phyloP scores from a whole-genome alignment of 2,329 filamentous ascomycete species.

The Trichoderma guizhouense region DNA sequence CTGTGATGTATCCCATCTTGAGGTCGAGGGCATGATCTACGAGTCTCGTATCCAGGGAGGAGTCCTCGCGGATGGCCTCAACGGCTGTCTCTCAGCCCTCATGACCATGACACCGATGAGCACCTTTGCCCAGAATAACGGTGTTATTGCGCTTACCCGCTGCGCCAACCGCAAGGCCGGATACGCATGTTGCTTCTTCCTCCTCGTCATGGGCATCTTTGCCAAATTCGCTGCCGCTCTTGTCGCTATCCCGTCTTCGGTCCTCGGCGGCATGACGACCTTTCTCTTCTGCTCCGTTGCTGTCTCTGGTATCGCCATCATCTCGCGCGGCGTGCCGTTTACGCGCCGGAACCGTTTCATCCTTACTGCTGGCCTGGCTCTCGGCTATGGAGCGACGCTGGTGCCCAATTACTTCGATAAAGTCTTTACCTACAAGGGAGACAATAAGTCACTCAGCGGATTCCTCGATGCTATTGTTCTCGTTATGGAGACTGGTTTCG shows the following conservation, averaged over 20 bases:
- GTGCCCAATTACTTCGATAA: conserved; percentile 64
- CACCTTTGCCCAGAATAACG: conserved; percentile 81
- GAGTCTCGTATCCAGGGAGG: conserved; percentile 78
- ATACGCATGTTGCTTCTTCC: conserved; percentile 72
- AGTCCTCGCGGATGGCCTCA: conserved; percentile 72
- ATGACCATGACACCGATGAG: conserved; percentile 79
- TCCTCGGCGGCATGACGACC: conserved; percentile 71
- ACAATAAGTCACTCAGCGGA: conserved; percentile 64
- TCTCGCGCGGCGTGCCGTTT: conserved; percentile 65
- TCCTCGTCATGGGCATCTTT: conserved; percentile 77
- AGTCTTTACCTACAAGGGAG: conserved; percentile 69
- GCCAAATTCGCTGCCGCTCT: conserved; percentile 79
- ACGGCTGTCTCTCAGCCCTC: conserved; percentile 70
- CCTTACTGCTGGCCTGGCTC: conserved; percentile 67
- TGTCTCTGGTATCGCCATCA: conserved; percentile 73
- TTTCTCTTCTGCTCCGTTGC: conserved; percentile 77
- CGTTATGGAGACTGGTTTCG: conserved; percentile 72
- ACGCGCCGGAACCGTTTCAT: conserved; percentile 81
- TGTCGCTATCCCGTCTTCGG: conserved; percentile 67
- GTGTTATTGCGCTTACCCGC: conserved; percentile 75
- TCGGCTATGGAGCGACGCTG: conserved; percentile 69
- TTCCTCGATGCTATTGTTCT: conserved; percentile 73
- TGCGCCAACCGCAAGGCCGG: conserved; percentile 80
- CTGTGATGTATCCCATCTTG: conserved; percentile 73
- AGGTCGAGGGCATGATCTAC: conserved; percentile 68